Conservation (phyloP, 1,139 yeast species). For the Nakaseomyces sp. region DNA sequence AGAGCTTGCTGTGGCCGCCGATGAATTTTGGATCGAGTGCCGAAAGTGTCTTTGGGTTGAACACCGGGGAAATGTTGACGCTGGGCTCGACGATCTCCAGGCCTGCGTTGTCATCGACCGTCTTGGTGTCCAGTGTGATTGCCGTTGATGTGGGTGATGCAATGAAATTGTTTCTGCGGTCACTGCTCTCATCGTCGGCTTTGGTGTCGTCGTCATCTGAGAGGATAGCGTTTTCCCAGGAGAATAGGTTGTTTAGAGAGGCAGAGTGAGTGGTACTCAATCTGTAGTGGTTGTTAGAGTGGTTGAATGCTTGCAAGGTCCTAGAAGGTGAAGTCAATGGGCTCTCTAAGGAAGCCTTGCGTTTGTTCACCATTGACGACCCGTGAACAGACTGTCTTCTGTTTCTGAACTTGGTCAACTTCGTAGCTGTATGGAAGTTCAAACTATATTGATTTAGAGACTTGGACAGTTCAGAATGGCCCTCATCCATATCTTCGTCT, state of each 20-base stretch:
- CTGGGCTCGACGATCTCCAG: slow-evolving; percentile 3
- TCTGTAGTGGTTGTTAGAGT: slow-evolving; percentile 3
- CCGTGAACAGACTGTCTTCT: slow-evolving; percentile 5
- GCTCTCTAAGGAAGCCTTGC: slow-evolving; percentile 1
- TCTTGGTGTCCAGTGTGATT: neutral
- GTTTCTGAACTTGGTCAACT: slow-evolving; percentile 3
- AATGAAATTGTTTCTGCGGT: slow-evolving; percentile 3
- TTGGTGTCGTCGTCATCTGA: slow-evolving; percentile 2
- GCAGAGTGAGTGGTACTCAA: neutral
- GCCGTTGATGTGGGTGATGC: neutral
- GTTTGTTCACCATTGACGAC: neutral
- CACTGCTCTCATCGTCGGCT: neutral
- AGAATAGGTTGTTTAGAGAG: neutral
- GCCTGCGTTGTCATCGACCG: neutral
- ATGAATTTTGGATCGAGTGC: slow-evolving; percentile 1
- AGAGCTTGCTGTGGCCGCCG: neutral
- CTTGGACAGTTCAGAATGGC: slow-evolving; percentile 16
- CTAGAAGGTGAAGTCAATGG: slow-evolving; percentile 4
- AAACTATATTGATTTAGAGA: slow-evolving; percentile 20
- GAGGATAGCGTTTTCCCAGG: slow-evolving; percentile 2
- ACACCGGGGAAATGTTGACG: slow-evolving; percentile 1
- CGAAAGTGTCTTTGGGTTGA: slow-evolving; percentile 1
- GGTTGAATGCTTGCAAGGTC: neutral
- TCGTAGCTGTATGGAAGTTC: slow-evolving; percentile 1
- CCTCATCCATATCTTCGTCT: neutral